These are phyloP conservation scores for Tylopilus felleus DNA, from an alignment of 768 basidiomycete species.

Conservation along the genomic window DNA sequence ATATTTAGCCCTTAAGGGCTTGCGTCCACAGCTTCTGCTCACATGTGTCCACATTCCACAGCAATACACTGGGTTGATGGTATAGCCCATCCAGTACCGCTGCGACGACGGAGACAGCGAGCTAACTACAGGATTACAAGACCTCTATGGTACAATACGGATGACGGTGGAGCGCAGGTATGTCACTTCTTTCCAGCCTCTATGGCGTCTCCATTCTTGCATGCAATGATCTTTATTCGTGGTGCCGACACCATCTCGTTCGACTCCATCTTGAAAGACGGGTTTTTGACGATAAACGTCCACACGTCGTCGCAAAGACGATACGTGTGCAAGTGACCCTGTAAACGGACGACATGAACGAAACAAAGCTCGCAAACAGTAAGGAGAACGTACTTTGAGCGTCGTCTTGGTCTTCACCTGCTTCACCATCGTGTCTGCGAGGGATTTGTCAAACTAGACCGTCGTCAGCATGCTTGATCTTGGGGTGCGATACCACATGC, in stretches of 20 bases:
- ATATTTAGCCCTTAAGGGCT: neutral
- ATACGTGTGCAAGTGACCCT: slow-evolving; percentile 93
- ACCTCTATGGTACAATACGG: slow-evolving; percentile 24
- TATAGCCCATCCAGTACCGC: neutral
- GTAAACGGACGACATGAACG: slow-evolving; percentile 5
- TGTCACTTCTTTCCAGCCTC: slow-evolving; percentile 75
- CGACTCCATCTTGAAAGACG: slow-evolving; percentile 93
- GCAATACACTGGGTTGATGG: slow-evolving; percentile 4
- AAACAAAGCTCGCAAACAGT: neutral
- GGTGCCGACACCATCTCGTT: slow-evolving; percentile 70
- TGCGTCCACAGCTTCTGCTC: slow-evolving; percentile 8
- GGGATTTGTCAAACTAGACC: slow-evolving; percentile 88
- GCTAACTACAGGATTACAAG: slow-evolving; percentile 30
- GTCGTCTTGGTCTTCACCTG: slow-evolving; percentile 94
- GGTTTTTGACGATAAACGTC: slow-evolving; percentile 96
- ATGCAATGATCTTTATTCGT: slow-evolving; percentile 96
- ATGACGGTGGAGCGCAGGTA: neutral
- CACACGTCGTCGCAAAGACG: slow-evolving; percentile 94
- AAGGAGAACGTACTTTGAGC: slow-evolving; percentile 61
- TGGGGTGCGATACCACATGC: slow-evolving; percentile 11
- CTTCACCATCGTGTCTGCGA: slow-evolving; percentile 90
- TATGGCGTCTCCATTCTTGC: slow-evolving; percentile 91
- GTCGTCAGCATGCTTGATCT: slow-evolving; percentile 12
- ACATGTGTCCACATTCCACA: slow-evolving; percentile 2
- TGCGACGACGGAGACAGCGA: neutral